These are phyloP conservation scores for Aspergillus bridgeri DNA, from an alignment of 495 filamentous ascomycete genomes.

Conservation along the genomic window DNA sequence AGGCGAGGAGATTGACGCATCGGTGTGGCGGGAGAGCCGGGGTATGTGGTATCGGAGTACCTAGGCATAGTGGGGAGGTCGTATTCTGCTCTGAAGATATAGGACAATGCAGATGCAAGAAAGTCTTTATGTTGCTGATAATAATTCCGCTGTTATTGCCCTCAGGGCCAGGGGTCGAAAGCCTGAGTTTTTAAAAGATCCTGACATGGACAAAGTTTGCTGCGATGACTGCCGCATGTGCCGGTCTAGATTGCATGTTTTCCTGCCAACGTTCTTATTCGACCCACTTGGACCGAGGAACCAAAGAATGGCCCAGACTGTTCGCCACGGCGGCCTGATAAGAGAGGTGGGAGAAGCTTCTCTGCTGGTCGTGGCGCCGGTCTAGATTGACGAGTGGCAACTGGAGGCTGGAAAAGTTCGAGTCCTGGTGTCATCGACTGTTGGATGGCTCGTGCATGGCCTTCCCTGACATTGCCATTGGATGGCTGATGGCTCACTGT, in stretches of 20 bases:
- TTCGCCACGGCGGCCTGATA: not conserved
- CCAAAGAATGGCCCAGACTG: not conserved
- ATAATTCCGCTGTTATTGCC: not conserved
- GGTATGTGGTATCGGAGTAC: constrained; percentile 1
- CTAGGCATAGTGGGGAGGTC: not conserved
- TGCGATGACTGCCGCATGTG: not conserved
- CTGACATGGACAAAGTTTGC: not conserved
- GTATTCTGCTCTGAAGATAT: not conserved
- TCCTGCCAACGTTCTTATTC: not conserved
- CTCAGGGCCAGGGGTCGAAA: not conserved
- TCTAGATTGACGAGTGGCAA: not conserved
- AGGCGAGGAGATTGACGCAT: constrained; percentile 14
- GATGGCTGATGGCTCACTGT: not conserved
- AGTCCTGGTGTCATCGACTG: not conserved
- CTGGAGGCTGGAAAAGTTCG: not conserved
- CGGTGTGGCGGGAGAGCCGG: not conserved
- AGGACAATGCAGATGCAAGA: not conserved
- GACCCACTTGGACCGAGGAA: not conserved
- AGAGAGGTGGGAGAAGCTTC: not conserved
- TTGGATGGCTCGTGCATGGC: not conserved
- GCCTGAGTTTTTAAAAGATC: not conserved
- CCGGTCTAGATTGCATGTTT: not conserved
- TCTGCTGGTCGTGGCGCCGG: not conserved
- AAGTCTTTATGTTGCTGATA: not conserved
- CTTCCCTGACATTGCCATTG: not conserved